Evolutionary conservation across 2,329 filamentous ascomycete genomes (phyloP), one percentile per base, ranked within the genome.

Genomic region (Fusarium nodosum): DNA sequence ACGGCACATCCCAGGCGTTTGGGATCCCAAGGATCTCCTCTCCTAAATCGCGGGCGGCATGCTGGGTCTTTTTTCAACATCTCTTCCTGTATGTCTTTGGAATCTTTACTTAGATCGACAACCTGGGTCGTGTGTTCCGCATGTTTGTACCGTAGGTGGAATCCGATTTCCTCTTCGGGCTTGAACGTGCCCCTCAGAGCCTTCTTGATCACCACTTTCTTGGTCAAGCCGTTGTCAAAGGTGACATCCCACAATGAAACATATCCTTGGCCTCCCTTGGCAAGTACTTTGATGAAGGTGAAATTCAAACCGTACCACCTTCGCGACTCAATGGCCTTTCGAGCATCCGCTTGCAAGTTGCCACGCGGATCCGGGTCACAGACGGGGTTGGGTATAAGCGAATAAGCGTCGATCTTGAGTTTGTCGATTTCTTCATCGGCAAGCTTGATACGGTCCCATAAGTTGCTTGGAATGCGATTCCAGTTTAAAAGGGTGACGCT

Each of bases 131-230:
- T 74, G 38, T 79, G 76, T 12, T 66, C 68, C 56, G 70, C 73
- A 4, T 72, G 71, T 2, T 56, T 30, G 45, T 78, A 79, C 38
- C 74, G 71, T 41, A 68, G 39, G 48, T 78, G 76, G 68, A 72
- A 78, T 2, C 5, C 5, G 3, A 45, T 11, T 60, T 78, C 76
- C 1, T 51, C 28, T 3, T 26, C 8, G 15, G 72, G 33, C 16
- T 67, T 4, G 15, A 69, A 72, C 8, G 30, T 6, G 4, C 2
- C 3, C 7, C 12, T 7, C 1, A 68, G 8, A 15, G 39, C 65
- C 30, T 68, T 61, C 56, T 78, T 78, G 47, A 78, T 75, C 47
- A 78, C 76, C 20, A 77, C 66, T 20, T 63, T 69, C 52, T 50
- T 60, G 26, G 42, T 58, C 7, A 50, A 50, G 3, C 54, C 60